Conservation (phyloP, 345 rosid species). For the Rhodamnia argentea region DNA sequence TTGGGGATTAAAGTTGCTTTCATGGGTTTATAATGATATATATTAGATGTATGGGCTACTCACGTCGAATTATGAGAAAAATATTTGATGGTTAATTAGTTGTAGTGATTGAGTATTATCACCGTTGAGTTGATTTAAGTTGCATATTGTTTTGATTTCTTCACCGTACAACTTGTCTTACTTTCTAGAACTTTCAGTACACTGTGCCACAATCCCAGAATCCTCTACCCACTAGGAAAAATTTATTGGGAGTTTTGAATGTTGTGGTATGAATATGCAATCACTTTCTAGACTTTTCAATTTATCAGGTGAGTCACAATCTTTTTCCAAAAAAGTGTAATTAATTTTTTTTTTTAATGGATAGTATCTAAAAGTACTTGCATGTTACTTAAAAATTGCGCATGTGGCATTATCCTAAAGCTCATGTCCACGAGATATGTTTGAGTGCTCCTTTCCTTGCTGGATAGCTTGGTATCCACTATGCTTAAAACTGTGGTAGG, state of each 20-base stretch:
- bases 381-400: too few species aligned
- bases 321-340: too few species aligned
- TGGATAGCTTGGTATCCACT: too few species aligned
- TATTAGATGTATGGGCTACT: not conserved
- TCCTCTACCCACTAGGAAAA: not conserved
- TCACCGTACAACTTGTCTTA: not conserved
- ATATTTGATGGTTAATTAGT: not conserved
- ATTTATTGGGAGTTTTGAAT: not conserved
- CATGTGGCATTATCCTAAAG: too few species aligned
- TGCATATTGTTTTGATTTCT: not conserved
- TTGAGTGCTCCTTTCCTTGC: too few species aligned
- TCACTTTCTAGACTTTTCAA: not conserved
- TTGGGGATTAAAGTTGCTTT: not conserved
- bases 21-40: not conserved
- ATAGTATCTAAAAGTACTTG: too few species aligned
- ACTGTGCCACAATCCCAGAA: too few species aligned
- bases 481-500: too few species aligned
- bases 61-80: fast-evolving
- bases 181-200: not conserved
- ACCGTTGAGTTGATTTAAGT: not conserved
- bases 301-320: not conserved
- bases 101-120: not conserved
- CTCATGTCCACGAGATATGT: too few species aligned
- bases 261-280: not conserved
- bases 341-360: too few species aligned